phyloP scores from a whole-genome alignment of 176 grass and related monocot genomes.

The Aechmea fasciata region DNA sequence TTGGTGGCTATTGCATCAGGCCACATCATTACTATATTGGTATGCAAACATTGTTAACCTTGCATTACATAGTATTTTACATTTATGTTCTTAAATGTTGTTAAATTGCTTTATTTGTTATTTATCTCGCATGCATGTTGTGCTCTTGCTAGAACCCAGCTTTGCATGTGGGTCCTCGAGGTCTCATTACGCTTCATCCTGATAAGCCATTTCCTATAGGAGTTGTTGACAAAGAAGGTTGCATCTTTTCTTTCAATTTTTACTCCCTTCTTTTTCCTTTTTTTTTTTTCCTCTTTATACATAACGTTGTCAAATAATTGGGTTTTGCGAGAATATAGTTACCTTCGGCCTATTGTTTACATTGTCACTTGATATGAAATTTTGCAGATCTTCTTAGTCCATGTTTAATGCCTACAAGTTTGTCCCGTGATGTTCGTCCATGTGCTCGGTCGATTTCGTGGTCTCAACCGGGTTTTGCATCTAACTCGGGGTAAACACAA shows the following conservation, averaged over 20 bases:
- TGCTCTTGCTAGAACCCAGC: constrained; percentile 46
- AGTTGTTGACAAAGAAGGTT: constrained; percentile 65
- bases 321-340: no score
- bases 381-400: constrained; percentile 68
- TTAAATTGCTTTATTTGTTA: neutral
- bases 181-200: constrained; percentile 36
- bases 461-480: constrained; percentile 73
- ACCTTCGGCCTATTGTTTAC: neutral
- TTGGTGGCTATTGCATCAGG: constrained; percentile 74
- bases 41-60: constrained; percentile 18
- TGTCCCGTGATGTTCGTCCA: constrained; percentile 51
- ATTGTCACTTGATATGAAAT: constrained; percentile 6
- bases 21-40: constrained; percentile 71
- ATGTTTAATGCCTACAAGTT: constrained; percentile 60
- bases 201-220: constrained; percentile 59
- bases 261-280: neutral
- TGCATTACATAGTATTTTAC: neutral
- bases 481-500: constrained; percentile 51
- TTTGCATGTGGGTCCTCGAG: constrained; percentile 47
- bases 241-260: neutral
- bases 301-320: neutral
- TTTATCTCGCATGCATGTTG: neutral
- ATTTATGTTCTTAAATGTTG: neutral
- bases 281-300: neutral
- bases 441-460: constrained; percentile 76